A percentile compares a stretch with the other conserved stretches of the same genome.
Evolutionary conservation across 2,329 filamentous ascomycete genomes (phyloP).

Genomic region (Colletotrichum cereale): DNA sequence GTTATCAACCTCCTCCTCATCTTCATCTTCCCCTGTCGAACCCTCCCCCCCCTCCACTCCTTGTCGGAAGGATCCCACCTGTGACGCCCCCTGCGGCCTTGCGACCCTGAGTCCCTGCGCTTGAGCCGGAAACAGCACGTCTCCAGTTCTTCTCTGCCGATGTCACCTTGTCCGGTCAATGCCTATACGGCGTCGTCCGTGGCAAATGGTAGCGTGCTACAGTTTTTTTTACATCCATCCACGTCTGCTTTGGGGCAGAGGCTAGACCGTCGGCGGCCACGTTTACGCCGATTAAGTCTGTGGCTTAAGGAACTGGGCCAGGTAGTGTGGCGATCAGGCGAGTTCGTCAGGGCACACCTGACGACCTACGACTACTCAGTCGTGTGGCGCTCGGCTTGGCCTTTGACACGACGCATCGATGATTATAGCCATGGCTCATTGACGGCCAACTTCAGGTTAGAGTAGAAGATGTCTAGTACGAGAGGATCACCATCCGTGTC

Average conservation of each 20-base stretch:
- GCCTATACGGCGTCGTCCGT: conserved; percentile 24
- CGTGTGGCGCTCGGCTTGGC: conserved; percentile 5
- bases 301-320: conserved; percentile 15
- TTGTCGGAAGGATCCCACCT: not conserved
- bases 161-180: conserved; percentile 35
- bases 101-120: conserved; percentile 14
- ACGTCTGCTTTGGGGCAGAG: not conserved
- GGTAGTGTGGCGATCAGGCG: conserved; percentile 25
- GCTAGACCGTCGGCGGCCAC: conserved; percentile 16
- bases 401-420: conserved; percentile 17
- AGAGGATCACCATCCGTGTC: conserved; percentile 22
- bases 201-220: conserved; percentile 19
- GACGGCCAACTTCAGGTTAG: conserved; percentile 31
- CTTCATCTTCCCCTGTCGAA: conserved; percentile 17
- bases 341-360: not conserved
- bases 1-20: not conserved
- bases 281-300: conserved; percentile 21
- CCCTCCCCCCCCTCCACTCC: not conserved
- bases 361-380: conserved; percentile 5
- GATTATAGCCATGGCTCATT: not conserved
- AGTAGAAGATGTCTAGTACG: not conserved
- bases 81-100: conserved; percentile 21
- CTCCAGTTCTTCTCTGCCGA: conserved; percentile 26
- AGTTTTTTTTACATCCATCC: conserved; percentile 17
- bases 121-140: conserved; percentile 15